Evolutionary conservation across 2,329 filamentous ascomycete species (phyloP), one percentile per base, ranked within the genome.

Genomic region (Colletotrichum acutatum): DNA sequence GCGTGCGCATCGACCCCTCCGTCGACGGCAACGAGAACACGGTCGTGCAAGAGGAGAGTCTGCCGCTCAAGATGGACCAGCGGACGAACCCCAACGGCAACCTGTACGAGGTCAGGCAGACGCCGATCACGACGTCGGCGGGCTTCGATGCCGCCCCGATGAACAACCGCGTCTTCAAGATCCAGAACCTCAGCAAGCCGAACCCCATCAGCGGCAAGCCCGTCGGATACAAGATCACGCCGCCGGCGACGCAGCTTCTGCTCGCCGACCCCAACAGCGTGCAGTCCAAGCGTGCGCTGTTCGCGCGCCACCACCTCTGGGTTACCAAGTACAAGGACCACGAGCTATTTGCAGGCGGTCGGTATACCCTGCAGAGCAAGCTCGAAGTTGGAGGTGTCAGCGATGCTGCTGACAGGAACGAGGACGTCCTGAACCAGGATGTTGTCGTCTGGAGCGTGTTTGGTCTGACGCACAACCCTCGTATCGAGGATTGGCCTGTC

Each of bases 401-500:
- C 26, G 75, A 76, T 16, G 69, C 69, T 1, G 81, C 79, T 0
- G 79, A 76, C 3, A 76, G 81, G 14, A 84, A 86, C 5, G 89
- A 91, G 26, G 82, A 85, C 57, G 83, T 86, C 4, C 81, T 84
- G 61, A 84, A 89, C 75, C 82, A 84, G 22, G 83, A 86, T 66
- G 79, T 86, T 30, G 84, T 87, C 4, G 81, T 88, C 22, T 88
- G 84, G 83, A 81, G 86, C 1, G 84, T 86, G 37, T 81, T 82
- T 68, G 79, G 88, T 42, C 84, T 90, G 64, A 90, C 89, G 57
- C 89, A 90, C 75, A 86, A 89, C 32, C 88, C 88, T 1, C 82
- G 88, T 6, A 83, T 87, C 53, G 89, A 90, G 75, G 89, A 90
- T 75, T 90, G 89, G 80, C 88, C 88, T 0, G 87, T 90, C 56